These are phyloP conservation scores for Fraxinus paxiana DNA, from an alignment of 305 asterid genomes.

Conservation along the genomic window DNA sequence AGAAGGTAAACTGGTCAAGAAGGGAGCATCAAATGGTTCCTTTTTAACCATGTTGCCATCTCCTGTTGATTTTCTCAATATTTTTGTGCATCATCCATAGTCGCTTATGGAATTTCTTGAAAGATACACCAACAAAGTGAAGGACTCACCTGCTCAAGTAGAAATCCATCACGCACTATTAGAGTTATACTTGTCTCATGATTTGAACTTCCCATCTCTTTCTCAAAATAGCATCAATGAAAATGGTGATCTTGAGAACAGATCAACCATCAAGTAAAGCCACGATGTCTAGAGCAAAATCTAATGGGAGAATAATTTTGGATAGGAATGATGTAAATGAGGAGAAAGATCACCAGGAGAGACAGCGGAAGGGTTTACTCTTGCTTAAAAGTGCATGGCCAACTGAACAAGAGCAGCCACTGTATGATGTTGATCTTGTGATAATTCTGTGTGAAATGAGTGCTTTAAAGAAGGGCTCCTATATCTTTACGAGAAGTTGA, in stretches of 20 bases:
- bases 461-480: constrained; percentile 74
- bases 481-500: constrained; percentile 84
- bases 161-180: constrained; percentile 87
- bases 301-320: constrained; percentile 39
- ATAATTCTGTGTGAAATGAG: constrained; percentile 88
- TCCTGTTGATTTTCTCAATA: constrained; percentile 92
- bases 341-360: constrained; percentile 60
- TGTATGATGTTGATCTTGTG: constrained; percentile 84
- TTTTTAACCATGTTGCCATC: constrained; percentile 90
- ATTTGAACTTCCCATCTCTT: constrained; percentile 74
- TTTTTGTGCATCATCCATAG: constrained; percentile 71
- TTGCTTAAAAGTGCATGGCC: constrained; percentile 93
- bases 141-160: constrained; percentile 95
- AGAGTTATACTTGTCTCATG: constrained; percentile 76
- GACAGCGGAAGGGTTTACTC: constrained; percentile 65
- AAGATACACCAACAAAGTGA: constrained; percentile 69
- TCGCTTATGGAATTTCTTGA: constrained; percentile 97
- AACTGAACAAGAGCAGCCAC: constrained; percentile 80
- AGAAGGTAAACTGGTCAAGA: constrained; percentile 60
- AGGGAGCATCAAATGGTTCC: constrained; percentile 43
- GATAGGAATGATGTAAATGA: constrained; percentile 32
- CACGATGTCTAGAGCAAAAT: constrained; percentile 34
- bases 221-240: constrained; percentile 44
- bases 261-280: constrained; percentile 31
- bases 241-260: constrained; percentile 34